These are phyloP conservation scores for Phoma sp. DNA, from an alignment of 2,329 filamentous ascomycete species.

Conservation along the genomic window DNA sequence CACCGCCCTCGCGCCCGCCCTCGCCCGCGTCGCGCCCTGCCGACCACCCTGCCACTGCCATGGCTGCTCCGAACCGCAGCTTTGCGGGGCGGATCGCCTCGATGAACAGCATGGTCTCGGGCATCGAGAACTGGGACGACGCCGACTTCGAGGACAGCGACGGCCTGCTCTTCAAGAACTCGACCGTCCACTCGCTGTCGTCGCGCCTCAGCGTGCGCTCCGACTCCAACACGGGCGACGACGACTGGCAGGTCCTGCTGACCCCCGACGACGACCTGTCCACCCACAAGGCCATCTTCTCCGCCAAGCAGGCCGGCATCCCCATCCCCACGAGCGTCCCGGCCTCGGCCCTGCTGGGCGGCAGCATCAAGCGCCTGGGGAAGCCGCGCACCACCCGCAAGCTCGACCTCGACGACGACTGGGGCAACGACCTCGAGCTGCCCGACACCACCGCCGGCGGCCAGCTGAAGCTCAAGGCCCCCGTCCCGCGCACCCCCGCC, in stretches of 20 bases:
- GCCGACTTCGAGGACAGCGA: slow-evolving; percentile 53
- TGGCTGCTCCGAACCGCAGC: slow-evolving; percentile 44
- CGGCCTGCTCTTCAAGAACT: slow-evolving; percentile 75
- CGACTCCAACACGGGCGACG: slow-evolving; percentile 76
- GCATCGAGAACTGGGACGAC: slow-evolving; percentile 73
- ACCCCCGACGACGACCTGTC: slow-evolving; percentile 85
- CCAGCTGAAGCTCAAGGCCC: slow-evolving; percentile 50
- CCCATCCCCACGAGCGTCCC: slow-evolving; percentile 87
- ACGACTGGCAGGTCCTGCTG: slow-evolving; percentile 86
- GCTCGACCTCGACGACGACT: slow-evolving; percentile 57
- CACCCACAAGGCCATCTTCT: slow-evolving; percentile 78
- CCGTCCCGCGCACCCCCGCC: slow-evolving; percentile 52
- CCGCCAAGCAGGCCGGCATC: slow-evolving; percentile 86
- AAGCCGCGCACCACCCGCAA: slow-evolving; percentile 55
- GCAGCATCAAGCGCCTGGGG: slow-evolving; percentile 89
- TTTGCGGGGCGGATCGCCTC: slow-evolving; percentile 49
- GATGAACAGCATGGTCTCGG: slow-evolving; percentile 61
- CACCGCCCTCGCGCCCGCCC: not conserved
- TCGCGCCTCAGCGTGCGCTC: slow-evolving; percentile 85
- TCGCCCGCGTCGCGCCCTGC: slow-evolving; percentile 19
- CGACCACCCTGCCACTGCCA: slow-evolving; percentile 38
- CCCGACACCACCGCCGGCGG: slow-evolving; percentile 43
- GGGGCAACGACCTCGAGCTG: slow-evolving; percentile 59
- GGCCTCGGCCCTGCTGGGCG: slow-evolving; percentile 85
- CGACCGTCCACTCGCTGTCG: slow-evolving; percentile 76